A percentile compares a stretch with the other conserved stretches of the same genome.
Conservation (phyloP, 2,329 filamentous ascomycete genomes). For the Botryotinia narcissicola region DNA sequence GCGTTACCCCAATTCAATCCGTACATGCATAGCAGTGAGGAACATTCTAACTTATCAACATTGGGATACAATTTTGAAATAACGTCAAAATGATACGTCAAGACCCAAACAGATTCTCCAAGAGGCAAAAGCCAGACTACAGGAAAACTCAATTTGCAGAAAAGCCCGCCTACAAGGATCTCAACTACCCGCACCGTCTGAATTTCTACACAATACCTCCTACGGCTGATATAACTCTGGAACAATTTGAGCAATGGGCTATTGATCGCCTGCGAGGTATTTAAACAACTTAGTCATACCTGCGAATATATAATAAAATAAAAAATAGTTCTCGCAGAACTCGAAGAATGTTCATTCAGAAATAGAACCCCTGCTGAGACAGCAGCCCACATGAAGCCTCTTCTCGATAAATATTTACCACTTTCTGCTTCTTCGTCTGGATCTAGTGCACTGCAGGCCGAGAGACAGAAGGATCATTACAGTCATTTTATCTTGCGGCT, state of each 20-base stretch:
- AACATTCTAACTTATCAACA: background rate
- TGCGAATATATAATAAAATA: constrained; percentile 32
- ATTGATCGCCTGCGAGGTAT: constrained; percentile 83
- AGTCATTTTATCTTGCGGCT: constrained; percentile 95
- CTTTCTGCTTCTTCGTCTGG: constrained; percentile 72
- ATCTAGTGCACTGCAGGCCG: constrained; percentile 57
- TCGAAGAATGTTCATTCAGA: constrained; percentile 93
- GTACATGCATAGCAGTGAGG: background rate
- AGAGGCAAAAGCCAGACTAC: constrained; percentile 73
- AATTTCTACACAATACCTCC: constrained; percentile 90
- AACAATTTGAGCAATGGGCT: constrained; percentile 98
- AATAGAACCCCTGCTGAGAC: constrained; percentile 86
- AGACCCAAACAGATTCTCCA: constrained; percentile 47
- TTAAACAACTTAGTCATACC: constrained; percentile 35
- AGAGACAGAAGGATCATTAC: constrained; percentile 95
- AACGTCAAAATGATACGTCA: constrained; percentile 37
- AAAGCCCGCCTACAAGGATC: constrained; percentile 60
- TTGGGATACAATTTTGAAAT: background rate
- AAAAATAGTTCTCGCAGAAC: constrained; percentile 69
- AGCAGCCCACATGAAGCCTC: constrained; percentile 74
- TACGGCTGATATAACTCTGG: constrained; percentile 89
- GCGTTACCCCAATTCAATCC: constrained; percentile 11
- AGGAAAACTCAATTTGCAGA: constrained; percentile 82
- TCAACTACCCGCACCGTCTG: constrained; percentile 78
- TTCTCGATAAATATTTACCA: constrained; percentile 83